Evolutionary conservation across 192 early-diverging fungal genomes (phyloP).

Genomic region (Lobosporangium transversale): DNA sequence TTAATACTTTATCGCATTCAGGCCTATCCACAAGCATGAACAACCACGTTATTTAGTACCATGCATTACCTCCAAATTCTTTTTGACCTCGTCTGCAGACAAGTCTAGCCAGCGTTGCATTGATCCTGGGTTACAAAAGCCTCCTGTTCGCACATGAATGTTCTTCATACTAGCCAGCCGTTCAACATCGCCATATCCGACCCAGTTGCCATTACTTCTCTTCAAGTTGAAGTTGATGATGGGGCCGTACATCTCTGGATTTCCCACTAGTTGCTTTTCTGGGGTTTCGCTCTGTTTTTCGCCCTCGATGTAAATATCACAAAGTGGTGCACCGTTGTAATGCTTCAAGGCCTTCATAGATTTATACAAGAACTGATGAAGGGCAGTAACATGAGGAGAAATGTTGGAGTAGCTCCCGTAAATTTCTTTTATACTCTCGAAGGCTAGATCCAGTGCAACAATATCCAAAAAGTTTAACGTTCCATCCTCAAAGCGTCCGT

Average conservation of each 20-base stretch:
- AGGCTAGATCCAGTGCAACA: conserved; percentile 74
- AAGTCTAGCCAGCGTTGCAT: conserved; percentile 73
- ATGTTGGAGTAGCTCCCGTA: conserved; percentile 56
- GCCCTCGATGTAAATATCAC: conserved; percentile 51
- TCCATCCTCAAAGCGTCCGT: conserved; percentile 76
- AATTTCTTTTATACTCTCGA: conserved; percentile 60
- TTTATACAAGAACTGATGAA: conserved; percentile 56
- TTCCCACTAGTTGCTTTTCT: conserved; percentile 11
- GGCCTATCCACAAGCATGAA: background rate
- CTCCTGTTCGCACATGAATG: conserved; percentile 77
- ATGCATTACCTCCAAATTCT: conserved; percentile 60
- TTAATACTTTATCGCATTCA: background rate
- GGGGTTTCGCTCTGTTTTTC: background rate
- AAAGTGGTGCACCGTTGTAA: conserved; percentile 60
- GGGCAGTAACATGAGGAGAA: conserved; percentile 57
- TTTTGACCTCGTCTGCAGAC: conserved; percentile 59
- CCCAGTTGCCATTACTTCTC: conserved; percentile 59
- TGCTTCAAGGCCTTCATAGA: conserved; percentile 63
- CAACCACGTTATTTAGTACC: background rate
- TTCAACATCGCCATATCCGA: conserved; percentile 75
- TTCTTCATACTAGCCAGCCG: conserved; percentile 70
- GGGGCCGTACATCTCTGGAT: conserved; percentile 61
- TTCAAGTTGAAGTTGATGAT: conserved; percentile 78
- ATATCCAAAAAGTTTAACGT: conserved; percentile 83
- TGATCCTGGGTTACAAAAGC: conserved; percentile 87